Evolutionary conservation across 2,329 filamentous ascomycete species (phyloP).

Genomic region (Penicillium sp.): DNA sequence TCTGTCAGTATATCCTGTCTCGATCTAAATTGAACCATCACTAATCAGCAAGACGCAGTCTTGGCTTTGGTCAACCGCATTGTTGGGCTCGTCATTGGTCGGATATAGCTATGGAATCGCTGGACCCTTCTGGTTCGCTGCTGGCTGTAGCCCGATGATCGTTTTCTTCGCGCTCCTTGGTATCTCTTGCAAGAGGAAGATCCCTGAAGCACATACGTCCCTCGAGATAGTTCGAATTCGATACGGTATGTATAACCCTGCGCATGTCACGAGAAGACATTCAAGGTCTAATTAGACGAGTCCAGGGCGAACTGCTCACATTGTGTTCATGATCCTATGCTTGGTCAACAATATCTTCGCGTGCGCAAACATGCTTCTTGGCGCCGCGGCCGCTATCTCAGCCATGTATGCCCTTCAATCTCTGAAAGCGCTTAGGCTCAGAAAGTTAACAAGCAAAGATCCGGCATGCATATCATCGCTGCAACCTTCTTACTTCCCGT

Average conservation of each 20-base stretch:
- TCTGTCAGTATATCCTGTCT: constrained; percentile 35
- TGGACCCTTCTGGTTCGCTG: constrained; percentile 61
- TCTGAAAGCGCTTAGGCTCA: background rate
- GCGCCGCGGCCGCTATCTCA: constrained; percentile 46
- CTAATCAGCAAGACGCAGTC: constrained; percentile 30
- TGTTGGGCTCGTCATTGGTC: constrained; percentile 53
- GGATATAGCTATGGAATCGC: constrained; percentile 58
- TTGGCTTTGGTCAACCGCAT: constrained; percentile 58
- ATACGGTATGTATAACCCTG: constrained; percentile 40
- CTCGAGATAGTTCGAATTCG: constrained; percentile 57
- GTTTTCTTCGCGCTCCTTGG: constrained; percentile 57
- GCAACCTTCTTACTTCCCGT: constrained; percentile 50
- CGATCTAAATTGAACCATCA: too few species aligned
- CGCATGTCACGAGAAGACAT: too few species aligned
- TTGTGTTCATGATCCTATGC: constrained; percentile 56
- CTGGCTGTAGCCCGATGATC: constrained; percentile 58
- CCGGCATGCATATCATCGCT: constrained; percentile 54
- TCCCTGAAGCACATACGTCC: constrained; percentile 57
- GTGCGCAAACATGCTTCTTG: constrained; percentile 56
- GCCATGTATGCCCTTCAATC: constrained; percentile 30
- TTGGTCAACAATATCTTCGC: constrained; percentile 58
- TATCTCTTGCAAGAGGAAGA: constrained; percentile 55
- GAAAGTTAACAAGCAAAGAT: constrained; percentile 31
- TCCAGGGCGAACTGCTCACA: constrained; percentile 45
- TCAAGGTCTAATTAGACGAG: background rate